Evolutionary conservation across 495 filamentous ascomycete genomes (phyloP).

Genomic region (Penicillium pulvis): DNA sequence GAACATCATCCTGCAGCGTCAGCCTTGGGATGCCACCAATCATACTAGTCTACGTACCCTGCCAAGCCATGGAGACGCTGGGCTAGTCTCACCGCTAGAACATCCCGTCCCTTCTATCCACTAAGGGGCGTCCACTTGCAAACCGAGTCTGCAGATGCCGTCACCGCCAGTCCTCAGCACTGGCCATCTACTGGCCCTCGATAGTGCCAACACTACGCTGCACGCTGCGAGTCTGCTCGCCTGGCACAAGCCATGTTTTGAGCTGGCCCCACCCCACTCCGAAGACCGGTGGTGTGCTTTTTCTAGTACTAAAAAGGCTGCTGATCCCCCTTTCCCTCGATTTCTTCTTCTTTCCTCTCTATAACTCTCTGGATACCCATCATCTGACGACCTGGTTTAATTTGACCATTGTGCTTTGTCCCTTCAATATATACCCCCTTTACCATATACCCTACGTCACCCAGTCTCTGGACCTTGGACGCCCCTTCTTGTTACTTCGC

Average conservation of each 20-base stretch:
- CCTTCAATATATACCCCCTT: slow-evolving; percentile 1
- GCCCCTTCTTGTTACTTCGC: slow-evolving; percentile 15
- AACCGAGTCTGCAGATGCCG: slow-evolving; percentile 22
- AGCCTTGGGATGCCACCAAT: slow-evolving; percentile 25
- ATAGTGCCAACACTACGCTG: slow-evolving; percentile 34
- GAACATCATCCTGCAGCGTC: slow-evolving; percentile 33
- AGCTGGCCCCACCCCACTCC: slow-evolving; percentile 22
- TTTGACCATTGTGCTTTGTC: slow-evolving; percentile 2
- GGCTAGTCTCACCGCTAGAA: slow-evolving; percentile 38
- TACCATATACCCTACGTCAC: slow-evolving; percentile 13
- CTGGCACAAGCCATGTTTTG: slow-evolving; percentile 35
- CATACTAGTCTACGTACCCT: slow-evolving; percentile 10
- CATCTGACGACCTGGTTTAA: slow-evolving; percentile 10
- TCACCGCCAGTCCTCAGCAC: slow-evolving; percentile 33
- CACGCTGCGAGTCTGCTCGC: slow-evolving; percentile 24
- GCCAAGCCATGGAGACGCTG: slow-evolving; percentile 26
- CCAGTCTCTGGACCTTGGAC: slow-evolving; percentile 39
- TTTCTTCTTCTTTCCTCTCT: slow-evolving; percentile 25
- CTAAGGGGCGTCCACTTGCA: slow-evolving; percentile 20
- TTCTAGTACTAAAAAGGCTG: slow-evolving; percentile 30
- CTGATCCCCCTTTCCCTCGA: slow-evolving; percentile 24
- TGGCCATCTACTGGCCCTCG: slow-evolving; percentile 25
- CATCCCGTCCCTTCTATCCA: slow-evolving; percentile 17
- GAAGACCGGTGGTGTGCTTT: slow-evolving; percentile 14
- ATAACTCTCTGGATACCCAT: slow-evolving; percentile 28